Evolutionary conservation across 2,329 filamentous ascomycete genomes (phyloP).

Genomic region (Hypomyces rosellus): DNA sequence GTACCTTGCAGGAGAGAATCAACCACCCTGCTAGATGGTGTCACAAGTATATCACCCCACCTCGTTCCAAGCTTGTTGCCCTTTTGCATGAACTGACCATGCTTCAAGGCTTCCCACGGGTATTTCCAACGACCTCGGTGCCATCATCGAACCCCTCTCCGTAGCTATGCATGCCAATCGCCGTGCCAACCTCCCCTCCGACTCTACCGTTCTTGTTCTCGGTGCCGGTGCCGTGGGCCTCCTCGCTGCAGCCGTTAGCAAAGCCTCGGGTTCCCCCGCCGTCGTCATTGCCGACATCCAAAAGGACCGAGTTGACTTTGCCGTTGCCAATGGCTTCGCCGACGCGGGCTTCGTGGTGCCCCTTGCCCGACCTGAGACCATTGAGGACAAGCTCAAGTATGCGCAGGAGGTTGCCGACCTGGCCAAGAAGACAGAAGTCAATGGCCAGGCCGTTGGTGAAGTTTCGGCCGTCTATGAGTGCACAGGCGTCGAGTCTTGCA

Average conservation of each 20-base stretch:
- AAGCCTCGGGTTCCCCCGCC: conserved; percentile 35
- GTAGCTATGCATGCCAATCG: conserved; percentile 53
- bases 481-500: conserved; percentile 69
- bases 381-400: conserved; percentile 48
- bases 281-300: conserved; percentile 53
- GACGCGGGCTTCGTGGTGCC: conserved; percentile 47
- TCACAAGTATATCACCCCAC: conserved; percentile 38
- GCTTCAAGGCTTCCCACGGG: conserved; percentile 37
- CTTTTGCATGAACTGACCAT: too few species aligned
- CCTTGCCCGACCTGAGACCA: conserved; percentile 38
- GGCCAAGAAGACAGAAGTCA: conserved; percentile 31
- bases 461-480: conserved; percentile 69
- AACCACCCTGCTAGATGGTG: conserved; percentile 52
- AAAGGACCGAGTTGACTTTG: conserved; percentile 51
- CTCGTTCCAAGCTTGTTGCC: too few species aligned
- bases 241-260: conserved; percentile 52
- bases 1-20: conserved; percentile 51
- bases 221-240: conserved; percentile 58
- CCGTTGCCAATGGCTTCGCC: conserved; percentile 48
- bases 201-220: conserved; percentile 45
- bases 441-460: conserved; percentile 49
- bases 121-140: conserved; percentile 46
- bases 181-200: conserved; percentile 36
- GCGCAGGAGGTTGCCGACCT: conserved; percentile 43
- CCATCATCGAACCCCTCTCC: conserved; percentile 53